Percentiles rank a stretch among this genome's conserved stretches.
These are phyloP conservation scores for Ceratocystis lukuohia DNA, from an alignment of 2,329 filamentous ascomycete species.

Conservation along the genomic window DNA sequence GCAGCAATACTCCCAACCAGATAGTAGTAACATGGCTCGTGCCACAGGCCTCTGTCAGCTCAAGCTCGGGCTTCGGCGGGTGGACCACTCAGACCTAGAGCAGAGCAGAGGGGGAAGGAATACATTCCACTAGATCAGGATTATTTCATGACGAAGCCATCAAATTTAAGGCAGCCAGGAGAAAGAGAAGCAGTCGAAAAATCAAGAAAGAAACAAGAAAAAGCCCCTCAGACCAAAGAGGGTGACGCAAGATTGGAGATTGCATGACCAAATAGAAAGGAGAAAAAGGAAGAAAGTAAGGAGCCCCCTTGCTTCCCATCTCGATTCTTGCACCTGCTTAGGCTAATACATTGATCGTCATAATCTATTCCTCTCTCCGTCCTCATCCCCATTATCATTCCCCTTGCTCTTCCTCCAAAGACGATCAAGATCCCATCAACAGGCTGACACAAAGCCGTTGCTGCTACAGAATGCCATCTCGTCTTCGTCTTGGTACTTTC, in stretches of 20 bases:
- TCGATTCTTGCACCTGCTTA: neutral
- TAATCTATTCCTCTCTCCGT: neutral
- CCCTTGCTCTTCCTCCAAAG: neutral
- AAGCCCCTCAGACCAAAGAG: neutral
- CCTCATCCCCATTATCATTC: neutral
- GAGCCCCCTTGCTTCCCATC: neutral
- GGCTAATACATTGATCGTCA: neutral
- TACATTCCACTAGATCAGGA: neutral
- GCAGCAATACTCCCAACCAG: no score
- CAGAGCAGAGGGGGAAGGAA: neutral
- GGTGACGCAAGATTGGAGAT: neutral
- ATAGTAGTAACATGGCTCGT: neutral
- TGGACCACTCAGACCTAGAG: neutral
- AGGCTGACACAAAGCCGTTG: constrained; percentile 3
- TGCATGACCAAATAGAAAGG: neutral
- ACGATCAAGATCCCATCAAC: neutral
- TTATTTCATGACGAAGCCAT: no score
- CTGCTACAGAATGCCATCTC: neutral
- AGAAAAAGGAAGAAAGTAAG: neutral
- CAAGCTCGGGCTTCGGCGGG: neutral
- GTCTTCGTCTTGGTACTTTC: constrained; percentile 1
- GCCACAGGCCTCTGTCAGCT: neutral
- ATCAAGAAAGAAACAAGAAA: no score
- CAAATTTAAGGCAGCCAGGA: no score
- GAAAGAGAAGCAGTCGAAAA: no score